These are phyloP conservation scores for Botrytis hyacinthi DNA, from an alignment of 2,329 filamentous ascomycete genomes.

Conservation along the genomic window DNA sequence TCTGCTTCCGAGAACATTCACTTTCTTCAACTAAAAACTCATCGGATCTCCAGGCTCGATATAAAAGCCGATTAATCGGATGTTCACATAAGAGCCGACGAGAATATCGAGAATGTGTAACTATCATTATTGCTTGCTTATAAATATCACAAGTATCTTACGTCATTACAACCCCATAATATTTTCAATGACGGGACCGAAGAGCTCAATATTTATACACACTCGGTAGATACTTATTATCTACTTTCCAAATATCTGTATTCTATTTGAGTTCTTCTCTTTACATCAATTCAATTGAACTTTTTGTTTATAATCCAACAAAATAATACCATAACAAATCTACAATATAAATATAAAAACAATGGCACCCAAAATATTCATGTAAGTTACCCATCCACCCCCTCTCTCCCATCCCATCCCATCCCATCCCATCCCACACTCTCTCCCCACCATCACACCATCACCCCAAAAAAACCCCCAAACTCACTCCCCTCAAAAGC, in stretches of 20 bases:
- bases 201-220: background rate
- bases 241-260: too few relatives aligned
- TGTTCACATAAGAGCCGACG: too few relatives aligned
- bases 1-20: too few relatives aligned
- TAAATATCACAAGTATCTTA: background rate
- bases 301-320: background rate
- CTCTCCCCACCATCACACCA: background rate
- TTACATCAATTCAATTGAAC: too few relatives aligned
- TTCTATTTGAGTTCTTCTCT: background rate
- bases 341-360: background rate
- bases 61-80: too few relatives aligned
- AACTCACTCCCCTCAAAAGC: background rate
- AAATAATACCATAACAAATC: background rate
- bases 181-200: background rate
- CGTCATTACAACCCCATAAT: background rate
- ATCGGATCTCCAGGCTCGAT: too few relatives aligned
- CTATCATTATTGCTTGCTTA: constrained; percentile 8
- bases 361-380: constrained; percentile 34
- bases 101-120: too few relatives aligned
- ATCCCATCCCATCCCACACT: too few relatives aligned
- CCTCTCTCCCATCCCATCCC: too few relatives aligned
- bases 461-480: background rate
- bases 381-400: constrained; percentile 24
- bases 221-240: too few relatives aligned
- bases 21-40: too few relatives aligned